Conservation (phyloP, 2,329 filamentous ascomycete genomes). For the Neurospora sp. region DNA sequence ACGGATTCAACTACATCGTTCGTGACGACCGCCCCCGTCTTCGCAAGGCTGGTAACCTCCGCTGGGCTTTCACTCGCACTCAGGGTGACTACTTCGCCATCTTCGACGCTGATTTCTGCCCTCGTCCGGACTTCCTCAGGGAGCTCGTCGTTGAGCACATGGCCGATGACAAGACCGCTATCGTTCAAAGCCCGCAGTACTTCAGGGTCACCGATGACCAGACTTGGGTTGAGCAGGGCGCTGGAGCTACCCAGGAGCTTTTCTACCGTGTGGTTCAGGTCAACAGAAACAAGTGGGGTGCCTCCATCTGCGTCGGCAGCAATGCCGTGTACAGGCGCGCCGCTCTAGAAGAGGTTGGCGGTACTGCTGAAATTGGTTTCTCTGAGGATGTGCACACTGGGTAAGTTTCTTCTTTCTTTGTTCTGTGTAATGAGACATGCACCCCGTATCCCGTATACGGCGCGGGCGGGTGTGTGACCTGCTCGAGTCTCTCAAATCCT, state of each 20-base stretch:
- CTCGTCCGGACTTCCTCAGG: slow-evolving; percentile 28
- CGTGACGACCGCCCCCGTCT: slow-evolving; percentile 30
- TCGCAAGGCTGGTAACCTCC: slow-evolving; percentile 32
- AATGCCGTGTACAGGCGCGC: slow-evolving; percentile 31
- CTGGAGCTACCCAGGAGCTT: slow-evolving; percentile 30
- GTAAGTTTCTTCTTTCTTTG: slow-evolving; percentile 11
- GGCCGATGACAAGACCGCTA: slow-evolving; percentile 27
- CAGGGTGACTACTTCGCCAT: slow-evolving; percentile 31
- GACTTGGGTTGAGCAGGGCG: slow-evolving; percentile 34
- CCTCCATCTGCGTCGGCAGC: slow-evolving; percentile 31
- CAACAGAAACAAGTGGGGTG: slow-evolving; percentile 30
- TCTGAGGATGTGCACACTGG: slow-evolving; percentile 35
- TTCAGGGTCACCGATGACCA: slow-evolving; percentile 29
- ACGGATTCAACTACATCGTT: slow-evolving; percentile 30
- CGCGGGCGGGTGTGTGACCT: not conserved
- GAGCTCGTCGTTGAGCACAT: slow-evolving; percentile 30
- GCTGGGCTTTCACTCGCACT: slow-evolving; percentile 29
- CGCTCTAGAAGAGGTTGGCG: slow-evolving; percentile 29
- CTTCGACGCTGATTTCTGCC: slow-evolving; percentile 34
- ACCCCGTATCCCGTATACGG: not conserved
- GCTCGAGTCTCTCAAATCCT: not conserved
- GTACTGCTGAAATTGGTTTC: slow-evolving; percentile 32
- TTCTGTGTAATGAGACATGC: not conserved
- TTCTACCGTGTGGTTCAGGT: slow-evolving; percentile 34
- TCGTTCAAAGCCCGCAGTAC: slow-evolving; percentile 32